These are phyloP conservation scores for Leptodermis oblonga DNA, from an alignment of 257 asterid species.

Conservation along the genomic window DNA sequence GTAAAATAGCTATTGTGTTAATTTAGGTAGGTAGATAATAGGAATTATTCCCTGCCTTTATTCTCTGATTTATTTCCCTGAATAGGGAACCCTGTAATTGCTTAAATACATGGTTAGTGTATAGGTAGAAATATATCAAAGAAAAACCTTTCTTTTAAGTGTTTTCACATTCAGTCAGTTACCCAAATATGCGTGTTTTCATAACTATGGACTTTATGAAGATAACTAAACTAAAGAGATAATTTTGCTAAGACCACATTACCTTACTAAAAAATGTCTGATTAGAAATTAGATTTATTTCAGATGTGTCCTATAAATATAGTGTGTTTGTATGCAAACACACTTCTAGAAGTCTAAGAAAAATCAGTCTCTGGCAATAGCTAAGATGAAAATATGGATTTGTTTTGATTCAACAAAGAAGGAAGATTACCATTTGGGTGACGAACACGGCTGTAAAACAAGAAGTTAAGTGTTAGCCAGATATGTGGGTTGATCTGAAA, in stretches of 20 bases:
- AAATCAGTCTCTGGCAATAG: neutral
- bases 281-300: neutral
- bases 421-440: conserved; percentile 86
- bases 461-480: conserved; percentile 28
- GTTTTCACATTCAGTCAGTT: neutral
- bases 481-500: conserved; percentile 5
- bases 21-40: no score
- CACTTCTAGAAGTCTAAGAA: neutral
- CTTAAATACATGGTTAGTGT: no score
- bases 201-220: neutral
- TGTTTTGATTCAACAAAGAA: conserved; percentile 7
- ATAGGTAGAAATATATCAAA: no score
- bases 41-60: no score
- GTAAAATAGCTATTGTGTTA: no score
- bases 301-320: neutral
- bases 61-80: no score
- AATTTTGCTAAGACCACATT: neutral
- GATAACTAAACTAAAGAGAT: neutral
- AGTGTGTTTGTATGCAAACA: neutral
- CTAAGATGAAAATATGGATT: neutral
- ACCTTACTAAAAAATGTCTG: neutral
- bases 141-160: no score
- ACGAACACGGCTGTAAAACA: conserved; percentile 78
- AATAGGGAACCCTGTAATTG: no score
- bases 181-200: neutral